phyloP scores from a whole-genome alignment of 371 early-diverging fungal species.

The Zychaea mexicana region DNA sequence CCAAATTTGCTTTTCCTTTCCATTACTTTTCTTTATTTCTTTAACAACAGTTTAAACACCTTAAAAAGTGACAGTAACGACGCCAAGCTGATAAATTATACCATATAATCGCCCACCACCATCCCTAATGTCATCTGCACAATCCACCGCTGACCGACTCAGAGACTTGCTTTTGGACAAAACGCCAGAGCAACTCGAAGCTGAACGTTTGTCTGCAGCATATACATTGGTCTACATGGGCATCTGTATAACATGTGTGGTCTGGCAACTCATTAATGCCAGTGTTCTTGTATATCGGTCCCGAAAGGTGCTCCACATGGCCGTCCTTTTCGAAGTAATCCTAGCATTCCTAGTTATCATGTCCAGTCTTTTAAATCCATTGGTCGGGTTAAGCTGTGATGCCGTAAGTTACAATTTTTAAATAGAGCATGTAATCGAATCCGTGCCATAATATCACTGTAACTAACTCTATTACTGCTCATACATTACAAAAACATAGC shows the following conservation, averaged over 20 bases:
- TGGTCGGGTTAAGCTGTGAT: slow-evolving; percentile 29
- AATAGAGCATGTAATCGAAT: background rate
- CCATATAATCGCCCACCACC: too few species aligned
- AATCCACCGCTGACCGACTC: background rate
- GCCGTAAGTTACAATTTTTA: slow-evolving; percentile 17
- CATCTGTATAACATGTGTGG: slow-evolving; percentile 34
- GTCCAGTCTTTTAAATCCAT: slow-evolving; percentile 38
- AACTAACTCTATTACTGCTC: background rate
- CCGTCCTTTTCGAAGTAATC: slow-evolving; percentile 30
- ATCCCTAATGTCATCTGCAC: too few species aligned
- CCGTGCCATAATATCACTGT: background rate
- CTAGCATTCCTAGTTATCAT: slow-evolving; percentile 34
- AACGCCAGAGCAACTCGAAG: background rate
- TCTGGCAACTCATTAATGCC: slow-evolving; percentile 40
- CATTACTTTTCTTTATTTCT: too few species aligned
- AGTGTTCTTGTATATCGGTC: slow-evolving; percentile 18
- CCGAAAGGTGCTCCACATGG: slow-evolving; percentile 35
- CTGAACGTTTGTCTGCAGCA: slow-evolving; percentile 3
- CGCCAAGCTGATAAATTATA: too few species aligned
- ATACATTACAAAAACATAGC: slow-evolving; percentile 17
- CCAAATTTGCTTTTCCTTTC: too few species aligned
- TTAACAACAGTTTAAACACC: too few species aligned
- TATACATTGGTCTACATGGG: slow-evolving; percentile 40
- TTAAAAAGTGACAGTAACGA: too few species aligned
- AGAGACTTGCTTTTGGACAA: background rate